Evolutionary conservation across 495 filamentous ascomycete species (phyloP).

Genomic region (Hypoxylon subgilvum): DNA sequence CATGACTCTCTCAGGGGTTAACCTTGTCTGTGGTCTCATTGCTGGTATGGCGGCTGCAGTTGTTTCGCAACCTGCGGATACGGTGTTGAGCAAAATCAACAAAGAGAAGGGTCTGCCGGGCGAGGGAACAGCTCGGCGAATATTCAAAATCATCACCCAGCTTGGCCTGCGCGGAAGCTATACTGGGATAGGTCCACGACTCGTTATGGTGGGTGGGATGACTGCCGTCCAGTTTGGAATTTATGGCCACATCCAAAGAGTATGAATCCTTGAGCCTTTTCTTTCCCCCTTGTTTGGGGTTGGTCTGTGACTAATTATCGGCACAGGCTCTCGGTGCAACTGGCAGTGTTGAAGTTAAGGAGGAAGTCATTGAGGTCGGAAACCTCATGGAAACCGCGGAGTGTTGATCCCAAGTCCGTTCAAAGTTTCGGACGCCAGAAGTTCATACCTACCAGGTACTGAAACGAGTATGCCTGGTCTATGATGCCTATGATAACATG

Average conservation of each 20-base stretch:
- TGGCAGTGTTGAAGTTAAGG: conserved; percentile 21
- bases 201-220: conserved; percentile 74
- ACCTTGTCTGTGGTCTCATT: conserved; percentile 81
- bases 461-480: too few relatives aligned
- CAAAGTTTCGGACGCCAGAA: background rate
- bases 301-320: conserved; percentile 10
- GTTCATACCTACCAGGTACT: conserved; percentile 8
- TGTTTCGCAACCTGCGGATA: conserved; percentile 86
- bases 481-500: too few relatives aligned
- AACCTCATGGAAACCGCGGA: conserved; percentile 19
- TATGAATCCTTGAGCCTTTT: conserved; percentile 12
- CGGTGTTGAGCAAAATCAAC: conserved; percentile 91
- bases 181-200: conserved; percentile 76
- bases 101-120: conserved; percentile 81
- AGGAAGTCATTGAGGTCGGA: conserved; percentile 18
- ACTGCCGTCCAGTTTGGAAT: conserved; percentile 86
- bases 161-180: conserved; percentile 77
- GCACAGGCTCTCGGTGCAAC: conserved; percentile 38
- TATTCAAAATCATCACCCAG: conserved; percentile 81
- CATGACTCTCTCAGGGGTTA: conserved; percentile 71
- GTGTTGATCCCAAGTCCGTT: conserved; percentile 3
- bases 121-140: conserved; percentile 73
- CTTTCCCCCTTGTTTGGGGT: background rate
- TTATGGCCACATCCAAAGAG: conserved; percentile 74
- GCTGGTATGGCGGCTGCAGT: conserved; percentile 86